Evolutionary conservation across 768 basidiomycete genomes (phyloP), one percentile per base, ranked within the genome.

Genomic region (Harrya chromipes): DNA sequence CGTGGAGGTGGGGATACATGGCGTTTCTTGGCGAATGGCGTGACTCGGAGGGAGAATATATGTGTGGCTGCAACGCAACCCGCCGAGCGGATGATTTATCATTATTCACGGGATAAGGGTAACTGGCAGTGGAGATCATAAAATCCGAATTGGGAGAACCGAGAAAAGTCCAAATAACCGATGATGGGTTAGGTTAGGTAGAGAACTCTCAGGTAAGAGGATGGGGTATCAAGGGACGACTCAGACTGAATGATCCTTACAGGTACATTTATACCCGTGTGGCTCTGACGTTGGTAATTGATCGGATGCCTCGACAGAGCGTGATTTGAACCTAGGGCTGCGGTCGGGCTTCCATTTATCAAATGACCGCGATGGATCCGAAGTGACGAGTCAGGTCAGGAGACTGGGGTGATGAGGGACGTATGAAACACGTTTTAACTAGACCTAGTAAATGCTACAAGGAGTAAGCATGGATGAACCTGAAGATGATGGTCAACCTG

Each of bases 391-490:
- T 52, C 46, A 48, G 60, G n/a, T 40, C 37, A 57, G 53, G 46
- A 54, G 55, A 51, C 60, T 64, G 62, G 64, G 52, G 55, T 42
- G 54, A 54, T 13, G 48, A 55, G 59, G 57, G 59, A 50, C 54
- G 24, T 47, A 58, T 63, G 60, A 62, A 68, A 68, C 68, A 68
- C 64, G 66, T 68, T 68, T 58, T 56, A 51, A 33, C 48, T 54
- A 54, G 47, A 56, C 49, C 46, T 52, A 57, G 51, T 36, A 43
- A 38, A 45, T 47, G 38, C 29, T 57, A 50, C 50, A 31, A 44
- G 29, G 46, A 29, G 43, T 45, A 58, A 60, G 62, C 65, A 61
- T 65, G 65, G 61, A 65, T 49, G 24, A 26, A 31, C 58, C 43
- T 47, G 59, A 58, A 62, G 54, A 49, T 49, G 59, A 63, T 56